Evolutionary conservation across 371 early-diverging fungal genomes (phyloP).

Genomic region (Smittium culicis): DNA sequence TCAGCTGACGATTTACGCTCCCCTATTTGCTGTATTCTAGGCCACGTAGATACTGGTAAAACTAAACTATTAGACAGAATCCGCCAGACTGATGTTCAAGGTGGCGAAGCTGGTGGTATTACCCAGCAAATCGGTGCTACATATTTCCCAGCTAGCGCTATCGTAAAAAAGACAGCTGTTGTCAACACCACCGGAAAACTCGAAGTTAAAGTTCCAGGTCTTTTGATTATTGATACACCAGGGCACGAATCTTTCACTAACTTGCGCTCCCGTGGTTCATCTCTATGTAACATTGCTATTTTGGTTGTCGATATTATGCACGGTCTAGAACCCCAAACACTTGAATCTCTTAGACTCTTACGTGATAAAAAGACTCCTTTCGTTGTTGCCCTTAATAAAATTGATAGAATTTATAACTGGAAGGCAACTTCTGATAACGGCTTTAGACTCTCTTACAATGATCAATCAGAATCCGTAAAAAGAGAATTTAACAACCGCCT

Average conservation of each 20-base stretch:
- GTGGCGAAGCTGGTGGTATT: conserved; percentile 99
- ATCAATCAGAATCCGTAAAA: conserved; percentile 63
- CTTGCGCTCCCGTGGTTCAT: conserved; percentile 95
- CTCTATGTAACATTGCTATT: conserved; percentile 99
- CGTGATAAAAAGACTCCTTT: conserved; percentile 96
- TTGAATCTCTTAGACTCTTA: conserved; percentile 93
- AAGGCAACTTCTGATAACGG: conserved; percentile 68
- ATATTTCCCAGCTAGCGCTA: conserved; percentile 95
- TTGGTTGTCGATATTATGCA: conserved; percentile 99
- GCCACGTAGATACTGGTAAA: conserved; percentile 99
- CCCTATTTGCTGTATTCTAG: conserved; percentile 98
- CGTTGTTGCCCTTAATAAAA: conserved; percentile 99
- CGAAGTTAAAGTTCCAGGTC: conserved; percentile 85
- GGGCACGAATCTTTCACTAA: conserved; percentile 99
- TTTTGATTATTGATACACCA: conserved; percentile 99
- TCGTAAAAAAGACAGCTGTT: conserved; percentile 77
- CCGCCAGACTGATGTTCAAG: conserved; percentile 99
- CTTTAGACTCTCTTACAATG: conserved; percentile 60
- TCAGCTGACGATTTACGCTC: conserved; percentile 86
- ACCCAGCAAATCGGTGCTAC: conserved; percentile 99
- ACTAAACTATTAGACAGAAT: conserved; percentile 99
- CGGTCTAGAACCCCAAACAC: conserved; percentile 98
- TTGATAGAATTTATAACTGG: conserved; percentile 98
- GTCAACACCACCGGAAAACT: conserved; percentile 42
- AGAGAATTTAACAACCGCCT: conserved; percentile 86